Conservation (phyloP, 176 grass and related monocot species). For the Ananas comosus region DNA sequence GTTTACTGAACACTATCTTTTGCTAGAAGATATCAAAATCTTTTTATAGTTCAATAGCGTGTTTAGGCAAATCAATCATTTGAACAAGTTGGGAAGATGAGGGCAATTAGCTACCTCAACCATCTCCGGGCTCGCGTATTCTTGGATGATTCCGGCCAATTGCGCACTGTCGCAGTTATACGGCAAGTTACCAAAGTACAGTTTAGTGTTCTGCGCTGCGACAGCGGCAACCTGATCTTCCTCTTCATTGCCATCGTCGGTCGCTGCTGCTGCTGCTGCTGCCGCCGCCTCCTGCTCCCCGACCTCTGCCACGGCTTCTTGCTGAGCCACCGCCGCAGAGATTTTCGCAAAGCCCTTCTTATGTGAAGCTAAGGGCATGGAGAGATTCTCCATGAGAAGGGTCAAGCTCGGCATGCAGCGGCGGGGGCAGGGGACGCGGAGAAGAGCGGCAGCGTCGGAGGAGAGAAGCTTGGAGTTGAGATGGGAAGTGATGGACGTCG, state of each 20-base stretch:
- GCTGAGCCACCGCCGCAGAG: slow-evolving; percentile 30
- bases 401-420: not conserved
- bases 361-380: not conserved
- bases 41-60: not conserved
- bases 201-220: slow-evolving; percentile 38
- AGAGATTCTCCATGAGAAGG: not conserved
- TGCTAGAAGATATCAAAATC: not conserved
- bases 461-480: not conserved
- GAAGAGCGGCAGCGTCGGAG: not conserved
- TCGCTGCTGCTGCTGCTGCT: not conserved
- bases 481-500: not conserved
- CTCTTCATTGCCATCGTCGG: not conserved
- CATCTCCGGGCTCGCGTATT: slow-evolving; percentile 79
- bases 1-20: not conserved
- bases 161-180: slow-evolving; percentile 94
- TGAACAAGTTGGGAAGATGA: not conserved
- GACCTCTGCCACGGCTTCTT: slow-evolving; percentile 38
- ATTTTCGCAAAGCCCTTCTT: not conserved
- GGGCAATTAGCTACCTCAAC: slow-evolving; percentile 45
- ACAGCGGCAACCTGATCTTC: slow-evolving; percentile 9
- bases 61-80: not conserved
- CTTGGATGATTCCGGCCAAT: slow-evolving; percentile 77
- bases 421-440: not conserved
- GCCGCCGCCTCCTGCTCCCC: slow-evolving; percentile 27
- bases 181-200: slow-evolving; percentile 89